Conservation (phyloP, 768 basidiomycete species). For the Dioszegia hungarica region DNA sequence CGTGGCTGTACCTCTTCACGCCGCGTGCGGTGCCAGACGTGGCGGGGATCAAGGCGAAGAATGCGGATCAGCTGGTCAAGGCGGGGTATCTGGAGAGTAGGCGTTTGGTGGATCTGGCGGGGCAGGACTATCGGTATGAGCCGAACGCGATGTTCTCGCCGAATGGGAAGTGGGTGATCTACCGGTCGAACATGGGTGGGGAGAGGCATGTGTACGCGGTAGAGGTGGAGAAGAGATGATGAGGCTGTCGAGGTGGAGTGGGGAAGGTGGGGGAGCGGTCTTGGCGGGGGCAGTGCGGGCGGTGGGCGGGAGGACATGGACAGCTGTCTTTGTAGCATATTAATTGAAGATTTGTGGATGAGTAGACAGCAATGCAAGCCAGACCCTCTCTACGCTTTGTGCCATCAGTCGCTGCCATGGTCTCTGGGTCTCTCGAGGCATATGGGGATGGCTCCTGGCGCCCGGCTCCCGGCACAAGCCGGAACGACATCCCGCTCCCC, state of each 20-base stretch:
- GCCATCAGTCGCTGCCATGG: too few relatives aligned
- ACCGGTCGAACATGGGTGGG: conserved; percentile 12
- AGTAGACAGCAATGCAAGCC: too few relatives aligned
- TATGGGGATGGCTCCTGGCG: too few relatives aligned
- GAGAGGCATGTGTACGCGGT: conserved; percentile 20
- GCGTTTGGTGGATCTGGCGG: conserved; percentile 17
- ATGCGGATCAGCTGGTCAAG: conserved; percentile 9
- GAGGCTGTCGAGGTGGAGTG: conserved; percentile 14
- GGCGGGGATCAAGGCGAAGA: conserved; percentile 14
- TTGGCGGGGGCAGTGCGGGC: too few relatives aligned
- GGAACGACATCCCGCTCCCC: too few relatives aligned
- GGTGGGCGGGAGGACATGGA: too few relatives aligned
- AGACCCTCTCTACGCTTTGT: too few relatives aligned
- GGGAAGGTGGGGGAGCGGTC: not conserved
- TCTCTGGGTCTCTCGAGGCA: too few relatives aligned
- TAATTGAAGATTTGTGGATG: too few relatives aligned
- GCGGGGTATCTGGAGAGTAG: conserved; percentile 12
- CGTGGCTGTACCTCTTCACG: conserved; percentile 18
- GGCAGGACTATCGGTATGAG: conserved; percentile 21
- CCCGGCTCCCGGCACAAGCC: too few relatives aligned
- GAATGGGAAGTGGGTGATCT: conserved; percentile 17
- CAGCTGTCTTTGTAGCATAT: too few relatives aligned
- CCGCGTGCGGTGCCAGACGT: conserved; percentile 14
- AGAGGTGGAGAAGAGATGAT: conserved; percentile 1
- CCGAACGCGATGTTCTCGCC: conserved; percentile 23